Percentiles rank a stretch among this genome's conserved stretches.
Conservation (phyloP, 495 filamentous ascomycete genomes). For the Talaromyces adpressus region DNA sequence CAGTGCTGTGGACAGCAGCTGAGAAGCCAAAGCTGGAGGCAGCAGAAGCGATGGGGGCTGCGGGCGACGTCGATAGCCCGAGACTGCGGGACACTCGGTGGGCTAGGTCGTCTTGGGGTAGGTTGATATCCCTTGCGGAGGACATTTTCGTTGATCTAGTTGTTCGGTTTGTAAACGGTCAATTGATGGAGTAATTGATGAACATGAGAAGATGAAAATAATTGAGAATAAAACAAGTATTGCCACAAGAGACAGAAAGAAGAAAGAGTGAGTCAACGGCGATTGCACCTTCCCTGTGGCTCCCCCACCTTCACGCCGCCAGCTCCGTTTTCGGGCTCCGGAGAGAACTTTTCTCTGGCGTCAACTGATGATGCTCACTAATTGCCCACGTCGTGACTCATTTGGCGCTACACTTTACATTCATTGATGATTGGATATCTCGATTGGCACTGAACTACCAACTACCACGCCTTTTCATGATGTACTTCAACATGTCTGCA, state of each 20-base stretch:
- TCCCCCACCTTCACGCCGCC: background rate
- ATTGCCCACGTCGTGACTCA: background rate
- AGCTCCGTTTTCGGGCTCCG: conserved; percentile 10
- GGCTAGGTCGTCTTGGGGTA: conserved; percentile 23
- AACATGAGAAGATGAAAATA: background rate
- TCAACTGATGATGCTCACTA: background rate
- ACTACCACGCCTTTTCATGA: background rate
- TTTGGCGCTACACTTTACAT: background rate
- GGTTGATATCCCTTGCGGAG: conserved; percentile 25
- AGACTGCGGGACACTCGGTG: conserved; percentile 44
- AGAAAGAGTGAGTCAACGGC: conserved; percentile 1
- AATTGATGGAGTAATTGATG: background rate
- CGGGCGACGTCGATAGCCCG: conserved; percentile 55
- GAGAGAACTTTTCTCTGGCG: background rate
- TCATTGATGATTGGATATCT: background rate
- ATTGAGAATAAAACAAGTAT: background rate
- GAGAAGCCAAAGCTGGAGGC: conserved; percentile 41
- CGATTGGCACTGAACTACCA: background rate
- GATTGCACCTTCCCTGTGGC: background rate
- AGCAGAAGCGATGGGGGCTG: conserved; percentile 57
- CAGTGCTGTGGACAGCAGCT: conserved; percentile 16
- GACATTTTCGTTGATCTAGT: background rate
- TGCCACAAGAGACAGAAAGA: background rate
- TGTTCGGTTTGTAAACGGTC: no score
- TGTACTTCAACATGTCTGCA: background rate